Conservation (phyloP, 495 filamentous ascomycete species). For the Neurospora intermedia region DNA sequence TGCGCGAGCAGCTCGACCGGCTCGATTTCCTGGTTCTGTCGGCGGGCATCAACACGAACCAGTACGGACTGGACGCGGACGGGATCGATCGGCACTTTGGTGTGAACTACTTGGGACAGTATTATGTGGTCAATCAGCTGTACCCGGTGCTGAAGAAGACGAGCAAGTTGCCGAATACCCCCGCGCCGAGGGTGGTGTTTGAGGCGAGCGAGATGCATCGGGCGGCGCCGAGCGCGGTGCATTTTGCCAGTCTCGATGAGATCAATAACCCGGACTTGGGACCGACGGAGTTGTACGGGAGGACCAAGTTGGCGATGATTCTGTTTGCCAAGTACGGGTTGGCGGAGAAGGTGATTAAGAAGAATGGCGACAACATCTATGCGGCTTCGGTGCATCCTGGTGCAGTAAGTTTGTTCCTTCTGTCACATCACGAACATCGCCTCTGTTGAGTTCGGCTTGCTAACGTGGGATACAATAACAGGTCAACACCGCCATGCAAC, state of each 20-base stretch:
- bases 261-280: constrained; percentile 45
- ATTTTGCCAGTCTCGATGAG: constrained; percentile 39
- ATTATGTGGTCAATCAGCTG: constrained; percentile 31
- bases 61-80: constrained; percentile 29
- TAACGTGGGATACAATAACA: neutral
- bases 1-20: constrained; percentile 20
- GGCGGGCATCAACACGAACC: constrained; percentile 40
- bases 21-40: constrained; percentile 37
- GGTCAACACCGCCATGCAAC: constrained; percentile 38
- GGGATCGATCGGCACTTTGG: constrained; percentile 42
- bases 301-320: constrained; percentile 47
- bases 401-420: constrained; percentile 15
- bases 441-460: neutral
- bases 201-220: constrained; percentile 47
- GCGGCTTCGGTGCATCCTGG: constrained; percentile 35
- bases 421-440: too few species aligned
- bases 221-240: constrained; percentile 28
- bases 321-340: constrained; percentile 39
- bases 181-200: constrained; percentile 35
- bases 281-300: constrained; percentile 39
- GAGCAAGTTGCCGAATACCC: constrained; percentile 16
- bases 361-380: constrained; percentile 30
- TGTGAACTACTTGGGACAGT: constrained; percentile 41
- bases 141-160: constrained; percentile 29
- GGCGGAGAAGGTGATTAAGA: constrained; percentile 29